These are phyloP conservation scores for Escallonia rubra DNA, from an alignment of 129 eudicot species.

Conservation along the genomic window DNA sequence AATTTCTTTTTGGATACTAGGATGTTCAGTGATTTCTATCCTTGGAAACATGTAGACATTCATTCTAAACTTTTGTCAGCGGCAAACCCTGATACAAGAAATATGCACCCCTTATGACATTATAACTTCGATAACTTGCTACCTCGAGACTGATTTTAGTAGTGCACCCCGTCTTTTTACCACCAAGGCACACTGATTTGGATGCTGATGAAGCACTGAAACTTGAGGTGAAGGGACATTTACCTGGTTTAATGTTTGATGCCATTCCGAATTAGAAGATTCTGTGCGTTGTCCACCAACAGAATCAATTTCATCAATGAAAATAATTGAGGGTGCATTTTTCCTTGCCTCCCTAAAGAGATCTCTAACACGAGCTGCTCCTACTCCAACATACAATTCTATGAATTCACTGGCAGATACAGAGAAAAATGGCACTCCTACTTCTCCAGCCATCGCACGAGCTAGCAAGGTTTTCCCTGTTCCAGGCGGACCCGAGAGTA, in stretches of 20 bases:
- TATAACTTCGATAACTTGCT: too few species aligned
- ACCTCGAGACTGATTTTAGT: too few species aligned
- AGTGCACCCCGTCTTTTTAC: too few species aligned
- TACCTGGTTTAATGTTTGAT: conserved; percentile 96
- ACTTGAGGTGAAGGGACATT: not conserved
- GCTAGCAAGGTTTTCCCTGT: conserved; percentile 94
- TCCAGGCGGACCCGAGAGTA: conserved; percentile 97
- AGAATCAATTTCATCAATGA: conserved; percentile 96
- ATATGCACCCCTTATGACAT: too few species aligned
- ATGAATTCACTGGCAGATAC: conserved; percentile 99
- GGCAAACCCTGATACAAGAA: too few species aligned
- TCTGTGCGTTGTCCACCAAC: conserved; percentile 98
- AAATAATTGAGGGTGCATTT: conserved; percentile 83
- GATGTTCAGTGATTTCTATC: too few species aligned
- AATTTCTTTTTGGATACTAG: too few species aligned
- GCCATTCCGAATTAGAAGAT: conserved; percentile 97
- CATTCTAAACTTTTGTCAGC: too few species aligned
- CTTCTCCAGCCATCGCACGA: conserved; percentile 99
- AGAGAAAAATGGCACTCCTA: conserved; percentile 91
- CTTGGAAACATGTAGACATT: too few species aligned
- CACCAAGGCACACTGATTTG: too few species aligned
- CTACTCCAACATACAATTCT: conserved; percentile 96
- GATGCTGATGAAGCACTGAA: too few species aligned
- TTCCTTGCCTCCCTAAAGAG: conserved; percentile 88
- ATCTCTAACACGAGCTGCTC: conserved; percentile 97